These are phyloP conservation scores for Amanita muscaria DNA, from an alignment of 768 basidiomycete species.

Conservation along the genomic window DNA sequence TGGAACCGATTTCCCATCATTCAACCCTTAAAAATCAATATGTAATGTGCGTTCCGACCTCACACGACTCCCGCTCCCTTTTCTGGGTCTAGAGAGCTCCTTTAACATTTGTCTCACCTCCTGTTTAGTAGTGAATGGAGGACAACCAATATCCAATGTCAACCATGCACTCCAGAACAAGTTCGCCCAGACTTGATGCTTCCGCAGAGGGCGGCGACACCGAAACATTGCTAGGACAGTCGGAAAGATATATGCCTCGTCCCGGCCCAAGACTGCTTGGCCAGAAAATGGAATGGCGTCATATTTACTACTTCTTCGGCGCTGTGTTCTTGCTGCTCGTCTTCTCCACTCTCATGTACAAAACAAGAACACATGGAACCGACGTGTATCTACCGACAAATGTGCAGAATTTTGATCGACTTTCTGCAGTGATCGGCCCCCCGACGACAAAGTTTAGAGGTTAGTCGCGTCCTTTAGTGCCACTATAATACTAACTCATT, in stretches of 20 bases:
- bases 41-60: no score
- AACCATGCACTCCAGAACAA: not conserved
- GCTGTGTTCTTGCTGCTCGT: slow-evolving; percentile 22
- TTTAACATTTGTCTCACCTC: no score
- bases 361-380: not conserved
- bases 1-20: no score
- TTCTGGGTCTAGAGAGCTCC: no score
- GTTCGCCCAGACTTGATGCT: not conserved
- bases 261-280: not conserved
- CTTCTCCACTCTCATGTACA: slow-evolving; percentile 17
- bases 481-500: not conserved
- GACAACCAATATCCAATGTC: slow-evolving; percentile 1
- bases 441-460: slow-evolving; percentile 55
- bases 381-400: not conserved
- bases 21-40: no score
- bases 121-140: no score
- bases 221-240: slow-evolving; percentile 8
- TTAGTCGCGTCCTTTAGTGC: slow-evolving; percentile 12
- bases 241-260: slow-evolving; percentile 4
- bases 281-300: not conserved
- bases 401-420: not conserved
- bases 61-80: no score
- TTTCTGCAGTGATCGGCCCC: slow-evolving; percentile 29
- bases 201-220: slow-evolving; percentile 1
- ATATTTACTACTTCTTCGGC: slow-evolving; percentile 16